Percentiles rank a stretch among this genome's conserved stretches.
phyloP scores from a whole-genome alignment of 163 green algal genomes.

The Scenedesmus sp. region DNA sequence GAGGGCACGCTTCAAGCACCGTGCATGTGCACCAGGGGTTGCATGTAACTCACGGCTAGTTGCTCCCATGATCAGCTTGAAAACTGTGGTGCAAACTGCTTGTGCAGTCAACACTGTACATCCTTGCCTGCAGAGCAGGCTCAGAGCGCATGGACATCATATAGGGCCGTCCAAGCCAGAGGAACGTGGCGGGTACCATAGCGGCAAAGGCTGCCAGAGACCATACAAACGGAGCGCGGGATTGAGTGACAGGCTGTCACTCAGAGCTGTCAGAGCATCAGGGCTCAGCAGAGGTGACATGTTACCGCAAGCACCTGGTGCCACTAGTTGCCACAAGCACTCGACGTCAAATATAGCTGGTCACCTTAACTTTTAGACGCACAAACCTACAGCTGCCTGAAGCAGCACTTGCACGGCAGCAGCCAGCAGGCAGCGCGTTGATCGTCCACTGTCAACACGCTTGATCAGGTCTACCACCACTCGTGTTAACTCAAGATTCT shows the following conservation, averaged over 20 bases:
- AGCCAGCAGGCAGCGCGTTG: not conserved
- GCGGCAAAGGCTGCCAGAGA: not conserved
- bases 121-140: not conserved
- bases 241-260: too few relatives aligned
- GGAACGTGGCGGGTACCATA: not conserved
- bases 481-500: not conserved
- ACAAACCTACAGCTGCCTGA: not conserved
- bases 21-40: not conserved
- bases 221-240: not conserved
- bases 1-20: not conserved
- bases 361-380: not conserved
- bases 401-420: not conserved
- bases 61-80: slow-evolving; percentile 27
- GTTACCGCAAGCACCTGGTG: not conserved
- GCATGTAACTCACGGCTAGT: not conserved
- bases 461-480: not conserved
- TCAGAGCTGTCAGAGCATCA: not conserved
- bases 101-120: not conserved
- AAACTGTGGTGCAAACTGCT: slow-evolving; percentile 30
- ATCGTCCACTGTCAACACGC: not conserved
- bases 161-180: not conserved
- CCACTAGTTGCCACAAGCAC: not conserved
- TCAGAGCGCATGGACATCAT: slow-evolving; percentile 1
- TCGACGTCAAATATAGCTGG: not conserved
- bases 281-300: slow-evolving; percentile 11